Evolutionary conservation across 345 rosid genomes (phyloP).

Genomic region (Boechera retrofracta): DNA sequence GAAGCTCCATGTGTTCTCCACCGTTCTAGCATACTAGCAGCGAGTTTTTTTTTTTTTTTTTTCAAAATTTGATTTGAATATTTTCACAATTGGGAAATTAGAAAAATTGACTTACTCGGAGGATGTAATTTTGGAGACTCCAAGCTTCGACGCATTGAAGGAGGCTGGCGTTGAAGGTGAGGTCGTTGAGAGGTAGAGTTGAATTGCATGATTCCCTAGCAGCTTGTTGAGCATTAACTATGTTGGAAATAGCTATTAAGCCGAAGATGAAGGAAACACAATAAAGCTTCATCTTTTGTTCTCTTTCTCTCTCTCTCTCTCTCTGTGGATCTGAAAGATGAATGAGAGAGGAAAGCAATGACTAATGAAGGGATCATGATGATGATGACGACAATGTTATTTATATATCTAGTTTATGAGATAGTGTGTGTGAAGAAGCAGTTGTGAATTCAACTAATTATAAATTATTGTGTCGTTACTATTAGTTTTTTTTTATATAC

Average conservation of each 20-base stretch:
- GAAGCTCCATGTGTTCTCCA: constrained; percentile 65
- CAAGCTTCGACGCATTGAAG: constrained; percentile 64
- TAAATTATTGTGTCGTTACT: background rate
- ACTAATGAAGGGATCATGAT: constrained; percentile 26
- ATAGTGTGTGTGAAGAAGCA: constrained; percentile 33
- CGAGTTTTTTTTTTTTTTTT: background rate
- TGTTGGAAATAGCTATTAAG: constrained; percentile 28
- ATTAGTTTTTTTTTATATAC: background rate
- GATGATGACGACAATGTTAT: constrained; percentile 14
- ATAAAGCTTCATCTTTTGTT: constrained; percentile 32
- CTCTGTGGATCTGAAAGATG: constrained; percentile 29
- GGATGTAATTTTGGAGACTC: constrained; percentile 52
- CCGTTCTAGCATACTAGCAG: constrained; percentile 56
- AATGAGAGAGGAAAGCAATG: constrained; percentile 19
- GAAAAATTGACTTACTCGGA: constrained; percentile 62
- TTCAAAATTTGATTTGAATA: background rate
- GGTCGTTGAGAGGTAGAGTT: constrained; percentile 43
- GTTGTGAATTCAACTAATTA: constrained; percentile 13
- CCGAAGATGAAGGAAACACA: constrained; percentile 30
- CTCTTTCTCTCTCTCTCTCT: background rate
- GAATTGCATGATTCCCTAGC: constrained; percentile 54
- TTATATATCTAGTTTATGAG: constrained; percentile 20
- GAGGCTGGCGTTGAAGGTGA: constrained; percentile 53
- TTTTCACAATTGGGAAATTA: background rate
- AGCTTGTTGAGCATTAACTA: constrained; percentile 39